Percentiles rank a stretch among this genome's conserved stretches.
Evolutionary conservation across 148 eudicot species (phyloP).

Genomic region (Diospyros kaki): DNA sequence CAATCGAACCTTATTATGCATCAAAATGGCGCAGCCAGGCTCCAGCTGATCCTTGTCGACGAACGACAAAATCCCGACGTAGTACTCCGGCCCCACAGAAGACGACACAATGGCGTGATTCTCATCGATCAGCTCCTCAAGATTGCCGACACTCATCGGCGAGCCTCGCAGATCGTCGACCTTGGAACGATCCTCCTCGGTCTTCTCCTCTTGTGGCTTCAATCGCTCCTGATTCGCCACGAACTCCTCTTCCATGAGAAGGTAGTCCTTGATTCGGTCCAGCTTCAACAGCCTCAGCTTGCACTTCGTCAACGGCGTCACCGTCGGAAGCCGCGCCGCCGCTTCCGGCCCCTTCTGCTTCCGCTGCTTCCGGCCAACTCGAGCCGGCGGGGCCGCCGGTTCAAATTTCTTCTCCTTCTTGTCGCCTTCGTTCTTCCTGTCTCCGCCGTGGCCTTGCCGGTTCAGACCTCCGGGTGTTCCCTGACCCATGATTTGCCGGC

Average conservation of each 20-base stretch:
- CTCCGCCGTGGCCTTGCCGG: conserved; percentile 53
- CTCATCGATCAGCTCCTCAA: conserved; percentile 97
- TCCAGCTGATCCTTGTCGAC: conserved; percentile 97
- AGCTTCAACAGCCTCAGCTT: conserved; percentile 77
- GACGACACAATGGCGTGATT: conserved; percentile 92
- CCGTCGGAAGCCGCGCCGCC: conserved; percentile 69
- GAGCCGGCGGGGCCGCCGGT: conserved; percentile 81
- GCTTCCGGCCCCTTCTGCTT: conserved; percentile 79
- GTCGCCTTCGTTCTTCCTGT: conserved; percentile 52
- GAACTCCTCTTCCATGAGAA: conserved; percentile 91
- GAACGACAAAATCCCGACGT: conserved; percentile 76
- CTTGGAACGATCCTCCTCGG: conserved; percentile 87
- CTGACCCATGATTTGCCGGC: conserved; percentile 53
- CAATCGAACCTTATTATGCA: conserved; percentile 84
- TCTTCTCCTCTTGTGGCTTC: conserved; percentile 93
- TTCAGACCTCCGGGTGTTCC: conserved; percentile 67
- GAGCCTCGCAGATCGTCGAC: conserved; percentile 90
- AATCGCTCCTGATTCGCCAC: conserved; percentile 90
- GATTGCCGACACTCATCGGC: conserved; percentile 94
- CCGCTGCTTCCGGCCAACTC: conserved; percentile 91
- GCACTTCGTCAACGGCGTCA: conserved; percentile 79
- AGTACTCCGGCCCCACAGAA: conserved; percentile 95
- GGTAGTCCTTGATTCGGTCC: conserved; percentile 76
- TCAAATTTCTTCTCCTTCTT: conserved; percentile 87
- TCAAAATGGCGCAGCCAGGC: conserved; percentile 89